Evolutionary conservation across 2,329 filamentous ascomycete species (phyloP), one percentile per base, ranked within the genome.

Genomic region (Pochonia chlamydosporia): DNA sequence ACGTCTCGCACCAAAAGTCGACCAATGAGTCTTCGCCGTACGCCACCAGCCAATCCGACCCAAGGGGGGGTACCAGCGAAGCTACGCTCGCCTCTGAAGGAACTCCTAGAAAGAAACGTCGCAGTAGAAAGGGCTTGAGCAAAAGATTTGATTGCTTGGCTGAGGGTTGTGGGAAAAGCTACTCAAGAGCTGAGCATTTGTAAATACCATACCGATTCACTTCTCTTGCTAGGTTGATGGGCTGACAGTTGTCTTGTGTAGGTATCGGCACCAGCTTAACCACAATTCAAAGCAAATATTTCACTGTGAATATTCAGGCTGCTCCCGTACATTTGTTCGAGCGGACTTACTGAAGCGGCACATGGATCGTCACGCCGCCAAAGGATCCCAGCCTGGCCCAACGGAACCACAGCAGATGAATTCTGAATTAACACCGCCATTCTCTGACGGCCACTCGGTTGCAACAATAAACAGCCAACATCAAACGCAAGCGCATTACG

Each of bases 201-300:
- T 96, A 80, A 76, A 76, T 24, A 28, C 21, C 5, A 16, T 41
- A 21, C 2, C 14, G 37, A 43, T 10, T 14, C 25, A 14, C n/a
- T 31, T 23, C 73, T 68, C 18, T 24, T 13, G 25, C 41, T 33
- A n/a, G 35, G 14, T n/a, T 21, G 16, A 16, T 18, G 35, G n/a
- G 14, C 26, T 23, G 43, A 18, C 16, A 28, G 31, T 52, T 54
- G 30, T 18, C 44, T 13, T 25, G 8, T 35, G 18, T 51, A 84
- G 81, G 40, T 82, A 96, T 70, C 83, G 93, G 40, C 92, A 97
- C 68, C 91, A 97, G 69, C 71, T 97, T 56, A 99, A 99, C 64
- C 93, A 97, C 69, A 86, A 88, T 48, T 92, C 92, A 16, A 96
- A 96, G 69, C 89, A 95, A 63, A 95, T 96, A 47, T 97, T 95